A percentile compares a stretch with the other conserved stretches of the same genome.
phyloP scores from a whole-genome alignment of 2,329 filamentous ascomycete genomes.

The Aplosporella prunicola region DNA sequence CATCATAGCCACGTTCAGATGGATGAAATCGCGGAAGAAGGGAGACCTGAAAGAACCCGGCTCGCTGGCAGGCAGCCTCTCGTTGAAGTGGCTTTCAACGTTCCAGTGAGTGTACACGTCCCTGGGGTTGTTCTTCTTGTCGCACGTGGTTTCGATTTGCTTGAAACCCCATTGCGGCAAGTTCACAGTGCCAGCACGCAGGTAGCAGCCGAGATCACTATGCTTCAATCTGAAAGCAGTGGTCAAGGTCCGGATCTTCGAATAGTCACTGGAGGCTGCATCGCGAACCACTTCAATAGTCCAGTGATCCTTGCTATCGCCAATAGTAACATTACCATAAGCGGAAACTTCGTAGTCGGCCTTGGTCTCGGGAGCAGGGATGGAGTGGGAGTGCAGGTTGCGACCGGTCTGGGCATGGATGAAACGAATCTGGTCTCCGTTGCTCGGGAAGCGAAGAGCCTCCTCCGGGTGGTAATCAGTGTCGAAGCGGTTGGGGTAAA shows the following conservation, averaged over 20 bases:
- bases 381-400: conserved; percentile 90
- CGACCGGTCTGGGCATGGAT: conserved; percentile 93
- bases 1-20: conserved; percentile 99
- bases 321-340: conserved; percentile 91
- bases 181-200: conserved; percentile 91
- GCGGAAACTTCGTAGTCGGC: conserved; percentile 84
- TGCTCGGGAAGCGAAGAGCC: conserved; percentile 62
- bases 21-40: conserved; percentile 95
- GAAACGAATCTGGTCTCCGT: conserved; percentile 71
- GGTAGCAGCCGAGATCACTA: conserved; percentile 74
- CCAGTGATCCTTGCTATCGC: conserved; percentile 98
- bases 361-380: conserved; percentile 83
- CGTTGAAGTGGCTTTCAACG: conserved; percentile 88
- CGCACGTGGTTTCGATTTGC: conserved; percentile 95
- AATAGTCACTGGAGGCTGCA: conserved; percentile 75
- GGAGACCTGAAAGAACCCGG: conserved; percentile 91
- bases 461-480: conserved; percentile 64
- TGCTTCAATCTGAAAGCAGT: conserved; percentile 87
- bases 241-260: conserved; percentile 79
- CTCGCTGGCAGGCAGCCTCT: conserved; percentile 80
- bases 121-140: conserved; percentile 81
- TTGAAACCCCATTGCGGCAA: conserved; percentile 99
- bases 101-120: conserved; percentile 99
- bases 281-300: conserved; percentile 84
- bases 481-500: conserved; percentile 83